phyloP scores from a whole-genome alignment of 1,284 basidiomycete species.

The Leccinum pallidistipes region DNA sequence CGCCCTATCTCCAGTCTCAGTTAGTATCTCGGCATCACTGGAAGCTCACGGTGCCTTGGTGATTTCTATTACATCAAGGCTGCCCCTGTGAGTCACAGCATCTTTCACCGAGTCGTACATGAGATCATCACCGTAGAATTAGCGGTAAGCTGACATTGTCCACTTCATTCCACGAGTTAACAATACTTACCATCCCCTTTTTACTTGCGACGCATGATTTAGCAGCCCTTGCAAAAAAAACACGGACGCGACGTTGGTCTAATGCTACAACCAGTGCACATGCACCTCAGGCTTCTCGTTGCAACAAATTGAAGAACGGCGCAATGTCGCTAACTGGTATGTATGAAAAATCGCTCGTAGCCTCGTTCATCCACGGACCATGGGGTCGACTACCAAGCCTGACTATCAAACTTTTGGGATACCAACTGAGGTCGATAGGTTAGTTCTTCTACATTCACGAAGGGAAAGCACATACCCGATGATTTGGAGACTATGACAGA shows the following conservation, averaged over 20 bases:
- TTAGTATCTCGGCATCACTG: not conserved
- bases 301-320: too few species aligned
- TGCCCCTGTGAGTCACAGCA: not conserved
- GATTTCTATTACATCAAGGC: not conserved
- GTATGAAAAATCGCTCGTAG: too few species aligned
- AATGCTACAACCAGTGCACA: not conserved
- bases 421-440: not conserved
- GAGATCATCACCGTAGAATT: not conserved
- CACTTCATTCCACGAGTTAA: not conserved
- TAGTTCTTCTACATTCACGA: not conserved
- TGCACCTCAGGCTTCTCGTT: too few species aligned
- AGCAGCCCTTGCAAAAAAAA: not conserved
- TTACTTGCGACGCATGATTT: conserved; percentile 1
- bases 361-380: not conserved
- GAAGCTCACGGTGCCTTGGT: not conserved
- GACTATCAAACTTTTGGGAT: not conserved
- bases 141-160: not conserved
- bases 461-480: not conserved
- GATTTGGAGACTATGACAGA: not conserved
- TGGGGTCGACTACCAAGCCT: not conserved
- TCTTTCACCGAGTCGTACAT: not conserved
- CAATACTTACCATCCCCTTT: not conserved
- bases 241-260: too few species aligned
- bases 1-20: not conserved
- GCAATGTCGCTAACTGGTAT: too few species aligned